phyloP scores from a whole-genome alignment of 1,284 basidiomycete genomes.

The Tremellales sp. region DNA sequence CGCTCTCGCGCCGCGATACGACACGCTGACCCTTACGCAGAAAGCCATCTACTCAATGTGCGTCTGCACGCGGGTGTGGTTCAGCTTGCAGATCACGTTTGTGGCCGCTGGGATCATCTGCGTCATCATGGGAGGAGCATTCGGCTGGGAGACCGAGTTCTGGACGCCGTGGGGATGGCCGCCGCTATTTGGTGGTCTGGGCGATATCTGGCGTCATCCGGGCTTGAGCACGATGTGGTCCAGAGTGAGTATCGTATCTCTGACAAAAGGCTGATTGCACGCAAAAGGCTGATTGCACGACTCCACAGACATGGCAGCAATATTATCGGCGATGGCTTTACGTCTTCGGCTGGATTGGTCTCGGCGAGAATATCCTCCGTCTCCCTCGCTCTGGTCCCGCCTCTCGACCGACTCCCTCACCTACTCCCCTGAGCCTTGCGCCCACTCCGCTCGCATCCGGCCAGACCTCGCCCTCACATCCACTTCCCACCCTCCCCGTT shows the following conservation, averaged over 20 bases:
- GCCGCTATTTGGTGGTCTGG: conserved; percentile 33
- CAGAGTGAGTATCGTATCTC: conserved; percentile 22
- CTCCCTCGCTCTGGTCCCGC: conserved; percentile 32
- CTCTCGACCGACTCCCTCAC: conserved; percentile 9
- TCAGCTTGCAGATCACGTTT: conserved; percentile 20
- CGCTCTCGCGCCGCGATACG: conserved; percentile 17
- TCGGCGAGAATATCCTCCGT: conserved; percentile 39
- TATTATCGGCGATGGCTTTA: conserved; percentile 36
- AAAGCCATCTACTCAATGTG: conserved; percentile 25
- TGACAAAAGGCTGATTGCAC: background rate
- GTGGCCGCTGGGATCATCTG: conserved; percentile 9
- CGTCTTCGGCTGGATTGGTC: conserved; percentile 34
- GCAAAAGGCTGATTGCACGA: background rate
- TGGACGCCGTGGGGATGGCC: conserved; percentile 45
- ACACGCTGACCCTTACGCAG: conserved; percentile 16
- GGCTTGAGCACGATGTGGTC: conserved; percentile 41
- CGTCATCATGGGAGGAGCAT: conserved; percentile 28
- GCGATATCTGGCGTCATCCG: conserved; percentile 30
- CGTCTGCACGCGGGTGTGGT: conserved; percentile 25
- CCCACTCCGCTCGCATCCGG: background rate
- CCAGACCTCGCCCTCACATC: conserved; percentile 24
- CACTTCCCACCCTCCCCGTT: conserved; percentile 13
- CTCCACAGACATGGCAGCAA: conserved; percentile 39
- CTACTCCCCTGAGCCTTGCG: conserved; percentile 10
- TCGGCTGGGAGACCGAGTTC: conserved; percentile 36